Evolutionary conservation across 2,329 filamentous ascomycete species (phyloP), one percentile per base, ranked within the genome.

Genomic region (Fusarium sp.): DNA sequence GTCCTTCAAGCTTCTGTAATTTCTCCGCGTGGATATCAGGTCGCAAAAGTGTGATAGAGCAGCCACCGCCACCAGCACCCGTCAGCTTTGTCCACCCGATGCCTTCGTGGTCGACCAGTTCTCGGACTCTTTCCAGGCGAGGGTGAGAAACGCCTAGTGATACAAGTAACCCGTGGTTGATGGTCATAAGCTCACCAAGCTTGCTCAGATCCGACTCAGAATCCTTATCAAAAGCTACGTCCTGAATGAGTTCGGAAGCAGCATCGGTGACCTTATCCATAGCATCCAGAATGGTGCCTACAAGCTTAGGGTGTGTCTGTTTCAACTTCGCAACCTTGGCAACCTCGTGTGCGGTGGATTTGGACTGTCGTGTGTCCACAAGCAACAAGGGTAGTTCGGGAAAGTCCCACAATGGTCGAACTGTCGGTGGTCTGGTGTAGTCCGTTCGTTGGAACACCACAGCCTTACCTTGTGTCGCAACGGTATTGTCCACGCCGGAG

Each of bases 41-140:
- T 67, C 90, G 91, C 47, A 99, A 83, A 6, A 99, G 83, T 0
- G 95, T 96, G 70, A 99, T 98, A 4, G 94, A 95, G 78, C 96
- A 98, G 4, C 96, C 96, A 56, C 96, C 96, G 14, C 96, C 96
- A 21, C 96, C 96, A 2, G 96, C 96, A 32, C 96, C 96, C 0
- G 96, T 99, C 57, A 99, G 86, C 78, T 99, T 99, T 14, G 96
- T 97, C 94, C 94, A 99, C 28, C 96, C 96, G 56, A 97, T 91
- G 39, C 91, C 91, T 56, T 93, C 88, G 71, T 96, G 89, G 70
- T 99, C 95, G 47, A 97, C 91, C 24, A 99, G 83, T 79, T 97
- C 95, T 65, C 96, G 89, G 71, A 99, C 89, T 30, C 95, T 89
- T 80, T 99, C 96, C 24, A 99, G 85, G 45, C 94, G 90, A 1